These are phyloP conservation scores for Fonsecaea pedrosoi DNA, from an alignment of 2,329 filamentous ascomycete species.

Conservation along the genomic window DNA sequence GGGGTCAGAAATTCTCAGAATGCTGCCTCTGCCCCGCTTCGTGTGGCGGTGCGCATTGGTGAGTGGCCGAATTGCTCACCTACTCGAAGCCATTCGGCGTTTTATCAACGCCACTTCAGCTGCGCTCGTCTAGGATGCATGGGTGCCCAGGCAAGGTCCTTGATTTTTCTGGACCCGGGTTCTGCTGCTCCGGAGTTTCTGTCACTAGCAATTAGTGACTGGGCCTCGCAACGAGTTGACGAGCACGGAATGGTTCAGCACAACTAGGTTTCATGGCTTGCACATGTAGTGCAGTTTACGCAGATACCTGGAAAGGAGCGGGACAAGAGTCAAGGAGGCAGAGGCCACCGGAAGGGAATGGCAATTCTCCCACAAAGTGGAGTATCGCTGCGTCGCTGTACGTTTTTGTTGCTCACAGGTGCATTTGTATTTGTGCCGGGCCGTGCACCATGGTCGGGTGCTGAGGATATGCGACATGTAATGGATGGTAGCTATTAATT, in stretches of 20 bases:
- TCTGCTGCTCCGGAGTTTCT: neutral
- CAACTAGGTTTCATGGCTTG: neutral
- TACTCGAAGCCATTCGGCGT: neutral
- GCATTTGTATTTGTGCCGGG: neutral
- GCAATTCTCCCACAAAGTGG: neutral
- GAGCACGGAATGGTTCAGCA: neutral
- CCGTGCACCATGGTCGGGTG: neutral
- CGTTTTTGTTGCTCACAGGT: neutral
- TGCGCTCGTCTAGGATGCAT: neutral
- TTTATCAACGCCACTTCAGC: neutral
- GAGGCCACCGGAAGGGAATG: neutral
- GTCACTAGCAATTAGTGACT: neutral
- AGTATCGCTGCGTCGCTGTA: neutral
- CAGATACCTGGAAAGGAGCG: neutral
- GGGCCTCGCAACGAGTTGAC: neutral
- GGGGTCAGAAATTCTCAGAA: conserved; percentile 6
- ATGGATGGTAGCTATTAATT: neutral
- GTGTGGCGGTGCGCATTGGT: conserved; percentile 20
- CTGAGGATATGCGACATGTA: conserved; percentile 1
- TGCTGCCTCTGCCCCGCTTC: conserved; percentile 14
- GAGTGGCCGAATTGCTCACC: neutral
- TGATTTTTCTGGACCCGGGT: neutral
- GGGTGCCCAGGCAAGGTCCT: neutral
- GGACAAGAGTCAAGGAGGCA: neutral
- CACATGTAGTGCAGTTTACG: neutral